Conservation (phyloP, 75 land plant species). For the Ceratopteris richardii region DNA sequence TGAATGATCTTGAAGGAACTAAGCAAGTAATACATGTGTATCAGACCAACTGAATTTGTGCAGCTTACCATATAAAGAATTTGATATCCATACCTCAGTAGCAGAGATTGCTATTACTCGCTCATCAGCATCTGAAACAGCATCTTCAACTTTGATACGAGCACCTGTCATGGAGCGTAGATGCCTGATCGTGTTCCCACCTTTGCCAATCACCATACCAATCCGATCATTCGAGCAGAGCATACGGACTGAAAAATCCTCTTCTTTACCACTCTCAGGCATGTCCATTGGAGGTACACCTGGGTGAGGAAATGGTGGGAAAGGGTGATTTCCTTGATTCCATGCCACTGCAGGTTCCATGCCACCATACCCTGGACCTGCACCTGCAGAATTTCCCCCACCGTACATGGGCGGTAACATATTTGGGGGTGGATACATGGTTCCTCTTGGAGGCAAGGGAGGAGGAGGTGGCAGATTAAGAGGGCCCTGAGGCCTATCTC, state of each 20-base stretch:
- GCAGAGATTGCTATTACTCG: slow-evolving; percentile 72
- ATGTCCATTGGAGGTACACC: slow-evolving; percentile 22
- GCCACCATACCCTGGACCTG: slow-evolving; percentile 53
- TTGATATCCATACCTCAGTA: slow-evolving; percentile 47
- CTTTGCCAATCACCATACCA: slow-evolving; percentile 97
- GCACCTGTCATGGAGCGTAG: slow-evolving; percentile 85
- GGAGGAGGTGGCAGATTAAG: background rate
- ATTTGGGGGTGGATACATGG: slow-evolving; percentile 8
- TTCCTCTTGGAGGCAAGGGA: slow-evolving; percentile 6
- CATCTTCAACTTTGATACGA: slow-evolving; percentile 66
- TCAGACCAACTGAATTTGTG: no score
- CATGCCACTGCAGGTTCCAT: slow-evolving; percentile 38
- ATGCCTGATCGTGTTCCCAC: slow-evolving; percentile 79
- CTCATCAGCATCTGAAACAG: slow-evolving; percentile 68
- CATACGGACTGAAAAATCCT: slow-evolving; percentile 56
- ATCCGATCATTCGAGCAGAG: slow-evolving; percentile 71
- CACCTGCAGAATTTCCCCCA: slow-evolving; percentile 28
- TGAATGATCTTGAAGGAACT: slow-evolving; percentile 74
- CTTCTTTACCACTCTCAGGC: slow-evolving; percentile 42
- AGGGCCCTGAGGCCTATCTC: slow-evolving; percentile 52
- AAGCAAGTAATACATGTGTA: no score
- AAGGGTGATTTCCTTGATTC: slow-evolving; percentile 18
- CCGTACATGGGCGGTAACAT: slow-evolving; percentile 25
- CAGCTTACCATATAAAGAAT: no score
- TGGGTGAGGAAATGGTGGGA: slow-evolving; percentile 15